phyloP scores from a whole-genome alignment of 2,329 filamentous ascomycete genomes.

The Xylariaceae sp. region DNA sequence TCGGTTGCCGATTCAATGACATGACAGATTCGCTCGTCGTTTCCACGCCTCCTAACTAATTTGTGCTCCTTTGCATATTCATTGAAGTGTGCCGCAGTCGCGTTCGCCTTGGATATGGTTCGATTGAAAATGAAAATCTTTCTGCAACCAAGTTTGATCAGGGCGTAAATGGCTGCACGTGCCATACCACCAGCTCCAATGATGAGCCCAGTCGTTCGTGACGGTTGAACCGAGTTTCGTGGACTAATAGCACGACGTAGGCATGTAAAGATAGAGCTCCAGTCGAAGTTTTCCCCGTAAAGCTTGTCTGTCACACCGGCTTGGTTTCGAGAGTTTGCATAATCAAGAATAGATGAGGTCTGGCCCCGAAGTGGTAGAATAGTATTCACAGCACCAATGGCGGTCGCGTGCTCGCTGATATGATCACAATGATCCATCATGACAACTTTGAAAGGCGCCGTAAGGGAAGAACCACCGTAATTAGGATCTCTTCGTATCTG shows the following conservation, averaged over 20 bases:
- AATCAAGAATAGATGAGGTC: conserved; percentile 46
- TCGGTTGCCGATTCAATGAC: conserved; percentile 56
- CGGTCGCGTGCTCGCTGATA: conserved; percentile 63
- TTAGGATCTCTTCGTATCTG: conserved; percentile 54
- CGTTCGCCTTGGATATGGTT: conserved; percentile 56
- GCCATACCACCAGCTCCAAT: conserved; percentile 69
- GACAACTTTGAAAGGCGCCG: conserved; percentile 67
- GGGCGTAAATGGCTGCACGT: conserved; percentile 67
- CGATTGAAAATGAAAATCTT: conserved; percentile 71
- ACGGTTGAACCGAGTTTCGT: conserved; percentile 55
- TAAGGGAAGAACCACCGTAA: conserved; percentile 66
- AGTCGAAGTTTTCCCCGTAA: conserved; percentile 69
- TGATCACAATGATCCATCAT: conserved; percentile 61
- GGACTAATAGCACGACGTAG: conserved; percentile 67
- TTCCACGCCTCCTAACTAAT: conserved; percentile 31
- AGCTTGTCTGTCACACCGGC: conserved; percentile 59
- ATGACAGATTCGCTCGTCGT: conserved; percentile 40
- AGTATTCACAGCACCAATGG: conserved; percentile 70
- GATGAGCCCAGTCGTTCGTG: conserved; percentile 51
- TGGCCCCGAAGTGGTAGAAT: conserved; percentile 61
- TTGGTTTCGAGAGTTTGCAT: conserved; percentile 56
- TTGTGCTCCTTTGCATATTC: conserved; percentile 38
- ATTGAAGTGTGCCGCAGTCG: conserved; percentile 65
- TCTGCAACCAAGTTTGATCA: conserved; percentile 68
- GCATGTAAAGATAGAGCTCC: conserved; percentile 60